Conservation (phyloP, 257 asterid genomes). For the Knoxia roxburghii region DNA sequence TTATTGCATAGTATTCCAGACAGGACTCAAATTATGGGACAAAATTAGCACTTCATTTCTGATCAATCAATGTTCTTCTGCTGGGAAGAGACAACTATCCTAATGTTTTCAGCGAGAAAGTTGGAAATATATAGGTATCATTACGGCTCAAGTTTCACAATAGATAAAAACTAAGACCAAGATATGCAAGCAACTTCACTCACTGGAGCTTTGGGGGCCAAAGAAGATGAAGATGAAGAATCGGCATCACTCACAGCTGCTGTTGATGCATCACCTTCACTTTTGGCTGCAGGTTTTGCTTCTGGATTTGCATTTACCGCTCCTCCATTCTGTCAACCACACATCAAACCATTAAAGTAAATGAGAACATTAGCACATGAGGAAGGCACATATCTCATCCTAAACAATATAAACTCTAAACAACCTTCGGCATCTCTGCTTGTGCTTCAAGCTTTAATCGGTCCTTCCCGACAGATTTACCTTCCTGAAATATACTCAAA, state of each 20-base stretch:
- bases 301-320: slow-evolving; percentile 30
- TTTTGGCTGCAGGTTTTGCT: slow-evolving; percentile 32
- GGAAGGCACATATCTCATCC: not conserved
- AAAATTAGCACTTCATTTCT: not conserved
- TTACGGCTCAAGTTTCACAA: too few species aligned
- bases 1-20: too few species aligned
- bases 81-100: not conserved
- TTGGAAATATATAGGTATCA: not conserved
- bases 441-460: slow-evolving; percentile 50
- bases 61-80: not conserved
- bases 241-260: slow-evolving; percentile 23
- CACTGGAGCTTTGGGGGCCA: slow-evolving; percentile 39
- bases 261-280: slow-evolving; percentile 35
- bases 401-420: slow-evolving; percentile 4
- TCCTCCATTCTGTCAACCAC: slow-evolving; percentile 36
- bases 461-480: slow-evolving; percentile 47
- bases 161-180: not conserved
- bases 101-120: not conserved
- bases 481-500: slow-evolving; percentile 57
- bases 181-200: slow-evolving; percentile 15
- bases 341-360: slow-evolving; percentile 9
- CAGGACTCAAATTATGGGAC: slow-evolving; percentile 1
- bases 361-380: not conserved
- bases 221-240: slow-evolving; percentile 13
- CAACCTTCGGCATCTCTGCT: slow-evolving; percentile 51